phyloP scores from a whole-genome alignment of 345 rosid genomes.

The Eucalyptus leucophloia region DNA sequence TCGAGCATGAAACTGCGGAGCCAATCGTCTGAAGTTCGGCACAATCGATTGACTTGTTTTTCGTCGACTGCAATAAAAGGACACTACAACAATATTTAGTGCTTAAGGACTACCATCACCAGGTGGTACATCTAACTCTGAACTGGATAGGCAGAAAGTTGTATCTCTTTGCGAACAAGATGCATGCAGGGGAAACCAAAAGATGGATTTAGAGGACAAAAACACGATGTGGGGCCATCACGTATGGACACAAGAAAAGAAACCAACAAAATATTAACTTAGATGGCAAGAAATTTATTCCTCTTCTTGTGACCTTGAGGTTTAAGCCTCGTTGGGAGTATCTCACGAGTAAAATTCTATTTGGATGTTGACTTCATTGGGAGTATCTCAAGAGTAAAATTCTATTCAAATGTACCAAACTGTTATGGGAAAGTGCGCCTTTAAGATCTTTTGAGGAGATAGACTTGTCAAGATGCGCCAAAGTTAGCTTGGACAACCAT shows the following conservation, averaged over 20 bases:
- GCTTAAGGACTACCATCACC: not conserved
- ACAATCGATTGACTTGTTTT: too few species aligned
- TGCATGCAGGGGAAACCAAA: too few species aligned
- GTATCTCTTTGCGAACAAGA: not conserved
- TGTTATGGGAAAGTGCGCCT: not conserved
- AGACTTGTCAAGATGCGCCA: not conserved
- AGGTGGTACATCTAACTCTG: not conserved
- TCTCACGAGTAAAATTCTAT: not conserved
- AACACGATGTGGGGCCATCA: too few species aligned
- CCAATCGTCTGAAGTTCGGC: not conserved
- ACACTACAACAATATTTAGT: not conserved
- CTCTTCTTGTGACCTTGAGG: not conserved
- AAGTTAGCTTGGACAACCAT: not conserved
- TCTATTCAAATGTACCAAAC: rapidly evolving
- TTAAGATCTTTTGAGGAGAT: not conserved
- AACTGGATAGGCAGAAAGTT: not conserved
- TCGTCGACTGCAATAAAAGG: not conserved
- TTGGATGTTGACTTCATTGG: too few species aligned
- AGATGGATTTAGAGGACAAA: too few species aligned
- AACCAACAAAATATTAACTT: not conserved
- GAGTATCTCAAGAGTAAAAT: not conserved
- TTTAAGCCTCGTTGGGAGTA: not conserved
- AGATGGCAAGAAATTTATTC: not conserved
- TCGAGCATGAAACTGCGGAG: not conserved
- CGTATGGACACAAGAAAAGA: not conserved